Base-by-base conservation (phyloP, 345 rosid species). In the Excoecaria agallocha region DNA sequence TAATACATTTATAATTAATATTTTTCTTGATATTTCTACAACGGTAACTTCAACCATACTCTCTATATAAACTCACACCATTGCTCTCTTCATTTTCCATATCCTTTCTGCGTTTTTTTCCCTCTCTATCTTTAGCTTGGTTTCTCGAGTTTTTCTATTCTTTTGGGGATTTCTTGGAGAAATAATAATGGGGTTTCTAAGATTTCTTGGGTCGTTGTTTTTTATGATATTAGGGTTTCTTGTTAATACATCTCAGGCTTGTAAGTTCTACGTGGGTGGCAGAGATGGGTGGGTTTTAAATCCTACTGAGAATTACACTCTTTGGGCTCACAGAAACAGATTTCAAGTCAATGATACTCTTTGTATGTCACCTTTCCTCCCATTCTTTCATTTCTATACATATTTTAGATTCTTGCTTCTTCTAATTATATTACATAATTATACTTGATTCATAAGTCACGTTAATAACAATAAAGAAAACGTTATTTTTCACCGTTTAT, bases 321-420 rank as follows among this genome's bases (percentile, higher is more conserved):
- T 86, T 50, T 90, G 98, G 97, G 90, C 97, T 59, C 90, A 83
- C n/a, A 85, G 96, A 65, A 86, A 79, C 74, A 79, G 98, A 78
- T 94, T 94, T 76, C 96, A 86, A 86, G 86, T 90, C 68, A 91
- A 91, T 75, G 97, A 93, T 76, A 88, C 91, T 73, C 89, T 93
- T 69, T 49, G 97, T 89, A 86, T 77, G 86, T 70, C 66, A 11
- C 30, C 51, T 16, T 19, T 9, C 45, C 39, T 25, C 55, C 3
- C 8, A 3, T 1, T 12, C 25, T 70, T 0, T 56, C 3, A 6
- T 13, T 0, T 30, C 30, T 30, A 30, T 30, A 30, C 30, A 30
- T 30, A 30, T 30, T 30, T 1, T 30, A 30, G 30, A 30, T 30
- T 30, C 30, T n/a, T 30, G 30, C 30, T 30, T 30, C 30, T 30